Percentiles rank a stretch among this genome's conserved stretches.
phyloP scores from a whole-genome alignment of 73 alveolate genomes.

The Stentor coeruleus region DNA sequence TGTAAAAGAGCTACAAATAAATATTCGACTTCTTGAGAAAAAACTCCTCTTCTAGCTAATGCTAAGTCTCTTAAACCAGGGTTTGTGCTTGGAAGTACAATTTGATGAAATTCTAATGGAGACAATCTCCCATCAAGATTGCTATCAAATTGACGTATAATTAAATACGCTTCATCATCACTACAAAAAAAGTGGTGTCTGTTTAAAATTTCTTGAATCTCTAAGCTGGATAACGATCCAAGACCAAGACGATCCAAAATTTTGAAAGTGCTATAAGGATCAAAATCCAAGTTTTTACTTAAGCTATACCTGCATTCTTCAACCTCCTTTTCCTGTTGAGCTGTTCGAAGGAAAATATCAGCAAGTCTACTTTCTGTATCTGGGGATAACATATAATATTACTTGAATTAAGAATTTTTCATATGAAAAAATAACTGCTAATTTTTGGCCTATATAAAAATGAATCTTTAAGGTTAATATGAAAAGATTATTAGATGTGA shows the following conservation, averaged over 20 bases:
- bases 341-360: background rate
- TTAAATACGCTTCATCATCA: background rate
- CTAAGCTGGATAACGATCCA: background rate
- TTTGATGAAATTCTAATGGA: background rate
- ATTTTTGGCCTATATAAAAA: too few relatives aligned
- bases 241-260: background rate
- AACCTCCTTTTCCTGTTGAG: background rate
- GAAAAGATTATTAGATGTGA: too few relatives aligned
- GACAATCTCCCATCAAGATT: conserved; percentile 18
- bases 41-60: background rate
- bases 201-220: background rate
- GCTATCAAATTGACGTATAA: conserved; percentile 22
- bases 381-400: background rate
- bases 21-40: conserved; percentile 35
- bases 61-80: conserved; percentile 15
- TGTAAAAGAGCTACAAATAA: conserved; percentile 28
- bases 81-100: conserved; percentile 23
- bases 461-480: too few relatives aligned
- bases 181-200: background rate
- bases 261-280: background rate
- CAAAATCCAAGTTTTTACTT: background rate
- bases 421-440: too few relatives aligned
- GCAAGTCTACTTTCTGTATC: background rate
- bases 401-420: background rate
- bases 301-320: background rate